These are phyloP conservation scores for Arabidopsis lyrata DNA, from an alignment of 441 rosid genomes.

Conservation along the genomic window DNA sequence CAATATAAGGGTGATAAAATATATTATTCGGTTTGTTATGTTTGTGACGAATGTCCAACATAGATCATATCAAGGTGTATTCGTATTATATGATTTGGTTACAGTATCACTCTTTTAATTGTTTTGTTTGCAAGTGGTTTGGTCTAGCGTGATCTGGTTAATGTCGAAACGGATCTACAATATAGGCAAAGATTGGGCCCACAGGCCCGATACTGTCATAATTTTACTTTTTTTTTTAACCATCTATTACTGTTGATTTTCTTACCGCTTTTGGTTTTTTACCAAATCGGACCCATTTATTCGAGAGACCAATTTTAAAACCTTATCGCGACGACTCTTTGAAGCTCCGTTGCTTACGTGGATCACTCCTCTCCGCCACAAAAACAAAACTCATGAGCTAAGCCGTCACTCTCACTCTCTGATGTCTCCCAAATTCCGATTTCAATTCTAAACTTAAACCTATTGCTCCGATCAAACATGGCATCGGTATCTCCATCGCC, in stretches of 20 bases:
- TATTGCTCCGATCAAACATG: constrained; percentile 35
- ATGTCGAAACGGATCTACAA: too few relatives aligned
- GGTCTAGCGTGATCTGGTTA: background rate
- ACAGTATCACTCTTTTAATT: background rate
- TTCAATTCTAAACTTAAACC: constrained; percentile 1
- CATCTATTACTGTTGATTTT: background rate
- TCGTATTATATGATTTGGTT: background rate
- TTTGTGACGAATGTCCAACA: constrained; percentile 19
- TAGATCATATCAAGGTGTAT: background rate
- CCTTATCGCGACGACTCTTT: constrained; percentile 34
- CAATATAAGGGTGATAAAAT: background rate
- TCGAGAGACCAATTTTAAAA: background rate
- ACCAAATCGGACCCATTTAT: background rate
- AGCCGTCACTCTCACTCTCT: constrained; percentile 21
- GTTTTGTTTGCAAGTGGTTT: background rate
- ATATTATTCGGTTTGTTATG: constrained; percentile 1
- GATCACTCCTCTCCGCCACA: constrained; percentile 34
- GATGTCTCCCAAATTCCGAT: constrained; percentile 27
- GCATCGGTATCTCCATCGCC: constrained; percentile 46
- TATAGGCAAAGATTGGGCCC: too few relatives aligned
- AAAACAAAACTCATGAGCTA: background rate
- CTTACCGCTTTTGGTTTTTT: background rate
- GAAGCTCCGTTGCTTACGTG: constrained; percentile 18
- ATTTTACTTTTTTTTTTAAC: background rate
- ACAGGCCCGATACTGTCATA: background rate